These are phyloP conservation scores for Lasiodiplodia hormozganensis DNA, from an alignment of 2,329 filamentous ascomycete species.

Conservation along the genomic window DNA sequence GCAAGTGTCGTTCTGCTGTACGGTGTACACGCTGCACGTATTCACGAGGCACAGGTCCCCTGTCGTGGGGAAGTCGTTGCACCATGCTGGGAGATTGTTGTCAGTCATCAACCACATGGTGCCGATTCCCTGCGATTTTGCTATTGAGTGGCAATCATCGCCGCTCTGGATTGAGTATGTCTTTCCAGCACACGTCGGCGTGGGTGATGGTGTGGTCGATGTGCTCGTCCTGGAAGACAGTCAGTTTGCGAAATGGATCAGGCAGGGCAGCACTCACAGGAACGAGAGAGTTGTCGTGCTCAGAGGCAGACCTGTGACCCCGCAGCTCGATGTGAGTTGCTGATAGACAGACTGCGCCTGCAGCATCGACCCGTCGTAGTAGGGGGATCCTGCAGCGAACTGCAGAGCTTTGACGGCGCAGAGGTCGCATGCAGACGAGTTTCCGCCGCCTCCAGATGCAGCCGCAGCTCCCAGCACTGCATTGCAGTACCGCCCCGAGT, in stretches of 20 bases:
- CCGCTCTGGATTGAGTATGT: background rate
- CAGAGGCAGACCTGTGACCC: background rate
- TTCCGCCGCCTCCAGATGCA: background rate
- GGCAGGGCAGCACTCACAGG: background rate
- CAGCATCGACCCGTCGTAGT: background rate
- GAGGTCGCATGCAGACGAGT: background rate
- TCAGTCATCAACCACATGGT: background rate
- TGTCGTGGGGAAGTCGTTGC: background rate
- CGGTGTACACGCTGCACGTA: background rate
- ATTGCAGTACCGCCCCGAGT: background rate
- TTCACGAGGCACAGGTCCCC: background rate
- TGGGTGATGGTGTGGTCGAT: background rate
- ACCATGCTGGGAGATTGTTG: background rate
- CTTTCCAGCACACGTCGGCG: background rate
- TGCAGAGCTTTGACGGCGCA: background rate
- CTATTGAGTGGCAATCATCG: background rate
- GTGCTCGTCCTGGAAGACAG: background rate
- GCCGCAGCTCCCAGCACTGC: background rate
- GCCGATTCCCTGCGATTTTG: background rate
- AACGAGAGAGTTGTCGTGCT: background rate
- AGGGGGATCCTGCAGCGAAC: background rate
- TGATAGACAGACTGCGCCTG: background rate
- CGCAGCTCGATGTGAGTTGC: background rate
- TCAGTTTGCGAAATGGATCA: background rate
- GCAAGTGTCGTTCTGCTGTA: constrained; percentile 7